These are phyloP conservation scores for Elongisporangium anandrum DNA, from an alignment of 352 stramenopile species.

Conservation along the genomic window DNA sequence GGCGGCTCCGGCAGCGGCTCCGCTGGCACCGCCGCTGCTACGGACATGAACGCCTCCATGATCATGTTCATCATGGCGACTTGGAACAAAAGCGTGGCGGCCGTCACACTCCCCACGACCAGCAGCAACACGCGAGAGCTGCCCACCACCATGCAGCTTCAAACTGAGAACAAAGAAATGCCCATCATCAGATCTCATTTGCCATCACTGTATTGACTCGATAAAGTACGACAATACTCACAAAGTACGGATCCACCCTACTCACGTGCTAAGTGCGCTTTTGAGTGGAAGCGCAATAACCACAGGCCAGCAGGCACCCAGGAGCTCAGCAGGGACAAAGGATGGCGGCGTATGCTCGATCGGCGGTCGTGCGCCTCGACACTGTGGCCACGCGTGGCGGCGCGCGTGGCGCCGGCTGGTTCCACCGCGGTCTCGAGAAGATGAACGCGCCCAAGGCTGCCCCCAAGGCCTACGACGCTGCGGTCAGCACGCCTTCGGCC, in stretches of 20 bases:
- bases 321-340: not conserved
- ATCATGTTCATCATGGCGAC: slow-evolving; percentile 40
- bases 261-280: not conserved
- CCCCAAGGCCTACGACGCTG: slow-evolving; percentile 56
- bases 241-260: slow-evolving; percentile 6
- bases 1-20: not conserved
- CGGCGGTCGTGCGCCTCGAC: slow-evolving; percentile 51
- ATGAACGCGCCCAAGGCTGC: slow-evolving; percentile 71
- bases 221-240: slow-evolving; percentile 4
- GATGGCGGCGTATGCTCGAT: slow-evolving; percentile 59
- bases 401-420: slow-evolving; percentile 78
- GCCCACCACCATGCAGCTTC: slow-evolving; percentile 12
- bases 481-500: slow-evolving; percentile 43
- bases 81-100: slow-evolving; percentile 43
- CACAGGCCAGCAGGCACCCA: slow-evolving; percentile 10
- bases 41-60: slow-evolving; percentile 21
- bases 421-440: slow-evolving; percentile 77
- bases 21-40: not conserved
- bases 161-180: slow-evolving; percentile 8
- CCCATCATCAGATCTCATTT: not conserved
- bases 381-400: slow-evolving; percentile 54
- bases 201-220: not conserved
- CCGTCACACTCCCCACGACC: slow-evolving; percentile 26
- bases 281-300: slow-evolving; percentile 29
- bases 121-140: slow-evolving; percentile 19